Conservation (phyloP, 208 protist species). For the Leishmania gerbilli region DNA sequence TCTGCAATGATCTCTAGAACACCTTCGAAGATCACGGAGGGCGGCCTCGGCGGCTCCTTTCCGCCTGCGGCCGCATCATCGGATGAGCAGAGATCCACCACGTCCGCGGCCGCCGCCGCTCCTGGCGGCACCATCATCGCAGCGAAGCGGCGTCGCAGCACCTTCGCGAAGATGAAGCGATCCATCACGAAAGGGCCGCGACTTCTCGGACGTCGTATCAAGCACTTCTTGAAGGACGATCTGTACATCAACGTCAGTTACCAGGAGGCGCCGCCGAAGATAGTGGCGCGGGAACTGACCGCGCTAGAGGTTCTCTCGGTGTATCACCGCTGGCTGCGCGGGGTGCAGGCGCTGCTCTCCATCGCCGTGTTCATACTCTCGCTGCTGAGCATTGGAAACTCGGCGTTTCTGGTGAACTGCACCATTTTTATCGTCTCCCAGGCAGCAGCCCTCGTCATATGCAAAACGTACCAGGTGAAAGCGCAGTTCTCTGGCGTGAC, state of each 20-base stretch:
- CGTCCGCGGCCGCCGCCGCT: not conserved
- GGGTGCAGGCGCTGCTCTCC: conserved; percentile 63
- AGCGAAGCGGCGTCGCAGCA: conserved; percentile 23
- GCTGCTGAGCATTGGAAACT: conserved; percentile 34
- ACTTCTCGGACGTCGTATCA: conserved; percentile 62
- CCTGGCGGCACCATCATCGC: conserved; percentile 6
- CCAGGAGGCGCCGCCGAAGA: conserved; percentile 44
- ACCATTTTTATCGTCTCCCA: conserved; percentile 68
- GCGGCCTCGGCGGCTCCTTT: conserved; percentile 1
- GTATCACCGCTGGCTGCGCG: conserved; percentile 75
- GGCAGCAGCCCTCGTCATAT: conserved; percentile 47
- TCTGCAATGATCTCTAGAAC: not conserved
- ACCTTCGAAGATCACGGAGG: not conserved
- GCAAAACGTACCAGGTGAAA: conserved; percentile 70
- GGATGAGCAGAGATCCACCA: not conserved
- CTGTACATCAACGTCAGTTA: conserved; percentile 61
- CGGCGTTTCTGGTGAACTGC: conserved; percentile 45
- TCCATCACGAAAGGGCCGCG: conserved; percentile 60
- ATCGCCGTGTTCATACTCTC: conserved; percentile 67
- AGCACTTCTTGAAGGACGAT: conserved; percentile 70
- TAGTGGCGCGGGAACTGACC: conserved; percentile 51
- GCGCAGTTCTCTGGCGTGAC: conserved; percentile 61
- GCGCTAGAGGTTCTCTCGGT: conserved; percentile 60
- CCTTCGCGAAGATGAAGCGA: conserved; percentile 24
- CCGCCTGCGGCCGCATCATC: not conserved